phyloP scores from a whole-genome alignment of 2,329 filamentous ascomycete species.

The Phyllachora maydis region DNA sequence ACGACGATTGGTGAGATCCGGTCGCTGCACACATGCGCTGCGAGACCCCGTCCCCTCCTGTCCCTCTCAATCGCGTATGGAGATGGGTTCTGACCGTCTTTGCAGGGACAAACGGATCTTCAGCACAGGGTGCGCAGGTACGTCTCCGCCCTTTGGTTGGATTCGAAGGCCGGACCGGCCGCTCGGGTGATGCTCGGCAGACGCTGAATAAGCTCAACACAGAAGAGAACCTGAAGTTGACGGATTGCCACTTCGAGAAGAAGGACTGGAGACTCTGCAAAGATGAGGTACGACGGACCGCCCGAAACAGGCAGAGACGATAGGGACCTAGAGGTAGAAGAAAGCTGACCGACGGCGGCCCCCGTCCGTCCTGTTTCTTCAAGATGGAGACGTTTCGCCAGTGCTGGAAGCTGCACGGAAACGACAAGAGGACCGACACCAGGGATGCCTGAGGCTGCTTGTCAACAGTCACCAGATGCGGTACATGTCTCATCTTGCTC shows the following conservation, averaged over 20 bases:
- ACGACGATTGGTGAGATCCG: too few relatives aligned
- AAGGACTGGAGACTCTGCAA: conserved; percentile 89
- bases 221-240: conserved; percentile 84
- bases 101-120: conserved; percentile 91
- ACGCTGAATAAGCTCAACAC: conserved; percentile 3
- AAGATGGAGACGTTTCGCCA: conserved; percentile 80
- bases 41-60: too few relatives aligned
- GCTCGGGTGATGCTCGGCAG: conserved; percentile 1
- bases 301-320: too few relatives aligned
- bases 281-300: conserved; percentile 52
- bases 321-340: too few relatives aligned
- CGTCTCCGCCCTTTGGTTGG: conserved; percentile 6
- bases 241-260: conserved; percentile 88
- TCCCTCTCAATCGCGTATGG: too few relatives aligned
- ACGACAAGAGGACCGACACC: conserved; percentile 60
- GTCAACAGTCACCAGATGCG: not conserved
- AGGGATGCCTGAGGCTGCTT: conserved; percentile 36
- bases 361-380: conserved; percentile 1
- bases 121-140: conserved; percentile 85
- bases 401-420: conserved; percentile 83
- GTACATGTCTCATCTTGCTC: too few relatives aligned
- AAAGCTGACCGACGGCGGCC: conserved; percentile 3
- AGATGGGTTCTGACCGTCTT: conserved; percentile 2
- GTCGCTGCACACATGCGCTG: too few relatives aligned
- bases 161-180: not conserved